Evolutionary conservation across 2,329 filamentous ascomycete genomes (phyloP).

Genomic region (Daldinia eschscholtzii): DNA sequence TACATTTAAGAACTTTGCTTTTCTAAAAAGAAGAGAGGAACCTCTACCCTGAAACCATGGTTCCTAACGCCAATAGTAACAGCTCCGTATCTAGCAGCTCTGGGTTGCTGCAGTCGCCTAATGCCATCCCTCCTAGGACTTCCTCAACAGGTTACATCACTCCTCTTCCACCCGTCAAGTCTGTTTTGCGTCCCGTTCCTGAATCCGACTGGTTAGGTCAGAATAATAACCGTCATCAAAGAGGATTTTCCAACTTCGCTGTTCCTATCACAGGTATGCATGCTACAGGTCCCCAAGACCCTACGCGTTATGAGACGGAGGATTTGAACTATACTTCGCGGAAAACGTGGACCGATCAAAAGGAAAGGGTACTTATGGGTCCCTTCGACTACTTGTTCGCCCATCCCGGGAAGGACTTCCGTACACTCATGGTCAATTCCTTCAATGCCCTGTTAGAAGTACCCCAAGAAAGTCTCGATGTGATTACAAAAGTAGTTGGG

Average conservation of each 20-base stretch:
- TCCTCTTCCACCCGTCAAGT: slow-evolving; percentile 52
- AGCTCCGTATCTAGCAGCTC: slow-evolving; percentile 11
- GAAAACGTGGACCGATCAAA: slow-evolving; percentile 75
- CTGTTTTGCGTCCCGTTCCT: slow-evolving; percentile 66
- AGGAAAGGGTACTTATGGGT: slow-evolving; percentile 81
- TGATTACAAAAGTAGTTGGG: slow-evolving; percentile 83
- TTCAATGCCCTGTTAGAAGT: slow-evolving; percentile 87
- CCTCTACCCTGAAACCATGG: slow-evolving; percentile 33
- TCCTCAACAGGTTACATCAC: slow-evolving; percentile 71
- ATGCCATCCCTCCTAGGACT: slow-evolving; percentile 78
- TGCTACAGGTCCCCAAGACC: slow-evolving; percentile 60
- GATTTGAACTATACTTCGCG: slow-evolving; percentile 66
- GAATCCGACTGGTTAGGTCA: slow-evolving; percentile 73
- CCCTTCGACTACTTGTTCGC: slow-evolving; percentile 85
- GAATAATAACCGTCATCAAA: slow-evolving; percentile 53
- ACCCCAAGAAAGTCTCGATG: slow-evolving; percentile 73
- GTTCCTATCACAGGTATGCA: slow-evolving; percentile 54
- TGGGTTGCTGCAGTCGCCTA: slow-evolving; percentile 64
- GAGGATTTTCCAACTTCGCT: slow-evolving; percentile 45
- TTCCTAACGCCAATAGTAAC: slow-evolving; percentile 36
- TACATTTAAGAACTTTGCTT: neutral
- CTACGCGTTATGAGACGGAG: slow-evolving; percentile 66
- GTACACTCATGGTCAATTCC: slow-evolving; percentile 80
- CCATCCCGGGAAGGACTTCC: slow-evolving; percentile 87
- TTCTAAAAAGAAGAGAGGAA: slow-evolving; percentile 8